Evolutionary conservation across 352 stramenopile genomes (phyloP).

Genomic region (Globisporangium splendens): DNA sequence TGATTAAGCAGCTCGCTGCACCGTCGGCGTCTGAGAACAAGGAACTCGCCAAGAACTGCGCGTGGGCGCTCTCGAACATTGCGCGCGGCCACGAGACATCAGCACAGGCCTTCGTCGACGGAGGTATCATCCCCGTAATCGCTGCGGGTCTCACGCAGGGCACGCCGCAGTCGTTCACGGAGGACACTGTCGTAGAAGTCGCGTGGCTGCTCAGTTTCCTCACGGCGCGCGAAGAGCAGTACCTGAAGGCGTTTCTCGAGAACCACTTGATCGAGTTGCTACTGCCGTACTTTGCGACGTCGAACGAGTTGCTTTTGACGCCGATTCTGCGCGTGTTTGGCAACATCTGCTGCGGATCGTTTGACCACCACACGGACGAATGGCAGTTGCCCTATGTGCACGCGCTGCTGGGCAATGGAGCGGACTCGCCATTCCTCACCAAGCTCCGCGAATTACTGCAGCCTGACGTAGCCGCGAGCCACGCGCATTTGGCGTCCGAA

Average conservation of each 20-base stretch:
- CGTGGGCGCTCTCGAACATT: conserved; percentile 83
- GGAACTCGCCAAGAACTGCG: conserved; percentile 47
- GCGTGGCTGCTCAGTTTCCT: conserved; percentile 87
- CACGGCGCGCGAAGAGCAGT: conserved; percentile 73
- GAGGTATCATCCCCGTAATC: conserved; percentile 53
- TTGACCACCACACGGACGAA: conserved; percentile 68
- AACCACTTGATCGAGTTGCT: conserved; percentile 47
- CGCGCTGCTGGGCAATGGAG: conserved; percentile 24
- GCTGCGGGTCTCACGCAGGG: conserved; percentile 32
- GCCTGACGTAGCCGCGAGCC: conserved; percentile 21
- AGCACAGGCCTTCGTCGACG: conserved; percentile 73
- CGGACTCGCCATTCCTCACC: conserved; percentile 49
- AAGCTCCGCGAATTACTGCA: conserved; percentile 62
- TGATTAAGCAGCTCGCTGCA: conserved; percentile 40
- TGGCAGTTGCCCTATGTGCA: conserved; percentile 67
- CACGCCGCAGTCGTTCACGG: conserved; percentile 27
- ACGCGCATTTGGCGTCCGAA: conserved; percentile 51
- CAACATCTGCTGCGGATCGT: conserved; percentile 71
- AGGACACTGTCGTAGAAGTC: conserved; percentile 69
- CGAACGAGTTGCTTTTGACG: conserved; percentile 62
- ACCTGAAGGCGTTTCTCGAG: conserved; percentile 63
- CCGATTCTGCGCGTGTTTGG: conserved; percentile 74
- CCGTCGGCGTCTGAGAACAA: conserved; percentile 15
- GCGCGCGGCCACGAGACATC: conserved; percentile 72
- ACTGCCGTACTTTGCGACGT: conserved; percentile 55